Conservation (phyloP, 2,329 filamentous ascomycete genomes). For the Sarocladium brachiariae region DNA sequence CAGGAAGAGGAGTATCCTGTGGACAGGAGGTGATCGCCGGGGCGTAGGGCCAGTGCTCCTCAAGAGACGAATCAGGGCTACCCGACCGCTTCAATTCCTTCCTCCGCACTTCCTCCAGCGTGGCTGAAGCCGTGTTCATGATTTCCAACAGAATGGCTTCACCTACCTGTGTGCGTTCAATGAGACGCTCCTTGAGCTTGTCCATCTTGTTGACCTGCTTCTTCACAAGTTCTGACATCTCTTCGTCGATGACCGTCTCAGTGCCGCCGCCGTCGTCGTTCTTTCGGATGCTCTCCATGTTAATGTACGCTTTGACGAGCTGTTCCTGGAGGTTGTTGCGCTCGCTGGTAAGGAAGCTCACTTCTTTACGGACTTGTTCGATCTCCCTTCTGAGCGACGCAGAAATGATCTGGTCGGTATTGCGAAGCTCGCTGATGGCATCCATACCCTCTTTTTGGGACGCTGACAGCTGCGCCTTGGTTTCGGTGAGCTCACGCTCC, state of each 20-base stretch:
- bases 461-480: constrained; percentile 46
- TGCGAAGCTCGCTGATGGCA: constrained; percentile 52
- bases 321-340: constrained; percentile 52
- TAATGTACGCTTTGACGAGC: constrained; percentile 51
- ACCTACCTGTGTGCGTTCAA: constrained; percentile 54
- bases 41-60: neutral
- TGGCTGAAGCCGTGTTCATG: neutral
- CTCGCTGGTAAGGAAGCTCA: constrained; percentile 42
- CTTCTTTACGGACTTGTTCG: constrained; percentile 45
- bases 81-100: neutral
- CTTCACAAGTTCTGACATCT: constrained; percentile 27
- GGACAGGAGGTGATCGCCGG: neutral
- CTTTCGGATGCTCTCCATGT: constrained; percentile 53
- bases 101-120: constrained; percentile 1
- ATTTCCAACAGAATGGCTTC: constrained; percentile 5
- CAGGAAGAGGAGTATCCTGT: neutral
- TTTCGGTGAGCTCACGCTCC: constrained; percentile 47
- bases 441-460: constrained; percentile 47
- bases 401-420: constrained; percentile 51
- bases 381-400: constrained; percentile 53
- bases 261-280: constrained; percentile 41
- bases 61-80: neutral
- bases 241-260: constrained; percentile 30
- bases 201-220: constrained; percentile 48
- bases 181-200: constrained; percentile 48